phyloP scores from a whole-genome alignment of 108 stramenopile species.

The Stephanodiscus triporus region DNA sequence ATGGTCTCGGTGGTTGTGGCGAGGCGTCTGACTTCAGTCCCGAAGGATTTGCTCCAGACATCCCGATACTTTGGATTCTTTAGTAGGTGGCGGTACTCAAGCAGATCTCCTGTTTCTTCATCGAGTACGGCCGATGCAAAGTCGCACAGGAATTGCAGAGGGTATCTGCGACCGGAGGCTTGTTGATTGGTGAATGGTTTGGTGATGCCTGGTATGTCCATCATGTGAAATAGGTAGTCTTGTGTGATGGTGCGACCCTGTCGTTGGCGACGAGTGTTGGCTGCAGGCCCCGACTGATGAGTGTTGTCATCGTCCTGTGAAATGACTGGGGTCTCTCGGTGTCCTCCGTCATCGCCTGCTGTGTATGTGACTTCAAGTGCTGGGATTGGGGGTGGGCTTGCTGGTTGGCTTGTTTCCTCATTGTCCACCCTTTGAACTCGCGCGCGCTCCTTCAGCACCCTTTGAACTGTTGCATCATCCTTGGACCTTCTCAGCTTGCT shows the following conservation, averaged over 20 bases:
- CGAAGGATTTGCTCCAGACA: no score
- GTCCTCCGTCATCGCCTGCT: not conserved
- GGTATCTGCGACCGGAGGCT: not conserved
- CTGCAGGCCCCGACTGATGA: not conserved
- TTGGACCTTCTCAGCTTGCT: not conserved
- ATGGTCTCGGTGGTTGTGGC: no score
- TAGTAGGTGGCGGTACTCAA: not conserved
- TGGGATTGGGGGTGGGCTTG: not conserved
- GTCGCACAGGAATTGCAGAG: not conserved
- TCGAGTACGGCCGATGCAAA: not conserved
- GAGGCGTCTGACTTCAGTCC: no score
- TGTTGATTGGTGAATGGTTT: not conserved
- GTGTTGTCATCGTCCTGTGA: not conserved
- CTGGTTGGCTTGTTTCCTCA: not conserved
- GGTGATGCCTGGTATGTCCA: not conserved
- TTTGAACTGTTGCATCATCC: conserved; percentile 1
- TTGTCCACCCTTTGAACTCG: not conserved
- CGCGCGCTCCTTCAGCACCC: not conserved
- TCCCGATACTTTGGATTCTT: not conserved
- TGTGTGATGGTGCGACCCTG: not conserved
- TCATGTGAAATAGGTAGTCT: not conserved
- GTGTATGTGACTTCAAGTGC: not conserved
- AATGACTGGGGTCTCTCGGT: not conserved
- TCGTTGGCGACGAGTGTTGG: not conserved
- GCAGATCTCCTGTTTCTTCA: not conserved